These are phyloP conservation scores for Fraxinus anomala DNA, from an alignment of 257 asterid genomes.

Conservation along the genomic window DNA sequence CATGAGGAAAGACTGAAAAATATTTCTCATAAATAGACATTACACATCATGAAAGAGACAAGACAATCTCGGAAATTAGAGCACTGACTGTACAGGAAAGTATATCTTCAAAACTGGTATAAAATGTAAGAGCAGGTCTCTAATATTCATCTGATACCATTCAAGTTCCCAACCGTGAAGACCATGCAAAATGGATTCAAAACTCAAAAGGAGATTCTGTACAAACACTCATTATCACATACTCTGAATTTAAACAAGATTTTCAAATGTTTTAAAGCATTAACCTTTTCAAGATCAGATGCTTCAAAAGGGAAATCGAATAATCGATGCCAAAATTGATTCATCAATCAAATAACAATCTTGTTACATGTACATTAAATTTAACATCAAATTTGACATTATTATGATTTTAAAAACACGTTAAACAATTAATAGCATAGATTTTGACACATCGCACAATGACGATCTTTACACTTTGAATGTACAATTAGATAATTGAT, in stretches of 20 bases:
- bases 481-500: no score
- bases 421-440: no score
- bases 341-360: no score
- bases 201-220: neutral
- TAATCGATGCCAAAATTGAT: no score
- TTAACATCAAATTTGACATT: no score
- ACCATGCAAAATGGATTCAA: neutral
- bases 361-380: no score
- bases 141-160: neutral
- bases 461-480: no score
- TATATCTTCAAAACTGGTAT: neutral
- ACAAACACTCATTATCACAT: neutral
- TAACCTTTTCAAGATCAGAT: slow-evolving; percentile 86
- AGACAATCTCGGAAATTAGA: neutral
- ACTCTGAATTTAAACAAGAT: neutral
- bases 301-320: slow-evolving; percentile 57
- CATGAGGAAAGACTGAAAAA: neutral
- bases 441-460: no score
- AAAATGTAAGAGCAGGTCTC: neutral
- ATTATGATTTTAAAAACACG: no score
- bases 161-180: neutral
- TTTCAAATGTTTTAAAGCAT: neutral
- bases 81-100: neutral
- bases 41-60: neutral
- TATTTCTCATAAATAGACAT: neutral